Evolutionary conservation across 352 stramenopile genomes (phyloP), one percentile per base, ranked within the genome.

Genomic region (Phytophthora macrochlamydospora): DNA sequence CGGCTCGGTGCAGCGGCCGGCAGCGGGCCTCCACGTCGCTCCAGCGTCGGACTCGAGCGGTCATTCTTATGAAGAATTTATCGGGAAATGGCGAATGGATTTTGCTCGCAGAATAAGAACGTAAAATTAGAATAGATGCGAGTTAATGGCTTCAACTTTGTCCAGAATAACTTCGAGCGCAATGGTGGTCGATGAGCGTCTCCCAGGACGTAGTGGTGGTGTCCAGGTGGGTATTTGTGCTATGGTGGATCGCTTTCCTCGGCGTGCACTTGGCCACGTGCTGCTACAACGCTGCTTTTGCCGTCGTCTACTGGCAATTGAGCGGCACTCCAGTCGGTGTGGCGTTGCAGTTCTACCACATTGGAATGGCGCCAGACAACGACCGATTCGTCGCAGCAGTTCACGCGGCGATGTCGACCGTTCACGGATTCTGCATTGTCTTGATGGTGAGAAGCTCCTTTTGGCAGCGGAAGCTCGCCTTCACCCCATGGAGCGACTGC

Each of bases 1-100:
- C 66, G n/a, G 65, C 56, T 45, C 65, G 67, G 51, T 73, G 62
- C 32, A 75, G 31, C 32, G 62, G 67, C 55, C 75, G 71, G 13
- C 69, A 69, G 2, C 78, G 76, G 48, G 59, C 65, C 54, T 89
- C 83, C 30, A 87, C 79, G 66, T 92, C 83, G 71, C 83, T 92
- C 83, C 83, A 92, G 28, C 83, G 81, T 18, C 83, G 83, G 69
- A 90, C 79, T 54, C 83, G 79, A 11, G 73, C 65, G 13, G 73
- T 62, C 73, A 73, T 69, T 2, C 42, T 45, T 29, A 24, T 29
- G 52, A 33, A 38, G 52, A 12, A 32, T 29, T 12, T 43, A 4
- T 11, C 4, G 5, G 30, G 30, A 42, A 31, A 35, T 28, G 29
- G 28, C 48, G 29, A 24, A 24, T 24, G 18, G 18, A 24, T 24